Percentiles rank a stretch among this genome's conserved stretches.
These are phyloP conservation scores for Diospyros kaki DNA, from an alignment of 148 eudicot genomes.

Conservation along the genomic window DNA sequence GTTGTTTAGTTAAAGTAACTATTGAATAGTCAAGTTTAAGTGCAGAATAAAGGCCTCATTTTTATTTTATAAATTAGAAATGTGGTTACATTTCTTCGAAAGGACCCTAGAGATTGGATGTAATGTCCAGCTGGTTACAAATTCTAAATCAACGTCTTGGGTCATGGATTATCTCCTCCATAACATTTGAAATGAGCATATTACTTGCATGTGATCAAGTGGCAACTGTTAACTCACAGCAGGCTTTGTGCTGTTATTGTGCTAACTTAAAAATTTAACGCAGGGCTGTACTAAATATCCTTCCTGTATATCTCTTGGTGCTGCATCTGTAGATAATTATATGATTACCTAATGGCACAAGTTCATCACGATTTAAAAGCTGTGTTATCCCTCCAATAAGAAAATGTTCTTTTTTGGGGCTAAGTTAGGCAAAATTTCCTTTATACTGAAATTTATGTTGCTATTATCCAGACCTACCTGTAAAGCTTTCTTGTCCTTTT, in stretches of 20 bases:
- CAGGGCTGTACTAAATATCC: no score
- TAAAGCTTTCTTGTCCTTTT: background rate
- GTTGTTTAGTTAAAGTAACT: no score
- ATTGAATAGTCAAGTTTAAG: background rate
- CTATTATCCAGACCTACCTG: no score
- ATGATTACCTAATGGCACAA: no score
- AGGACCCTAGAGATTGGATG: background rate
- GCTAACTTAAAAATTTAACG: background rate
- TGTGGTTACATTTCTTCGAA: background rate
- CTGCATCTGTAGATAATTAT: no score
- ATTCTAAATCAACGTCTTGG: background rate
- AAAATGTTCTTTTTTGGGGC: background rate
- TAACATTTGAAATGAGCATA: background rate
- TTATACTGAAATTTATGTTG: background rate
- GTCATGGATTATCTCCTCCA: background rate
- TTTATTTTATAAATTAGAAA: no score
- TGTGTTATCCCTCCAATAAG: background rate
- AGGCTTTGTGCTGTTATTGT: background rate
- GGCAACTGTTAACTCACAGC: background rate
- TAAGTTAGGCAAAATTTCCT: no score
- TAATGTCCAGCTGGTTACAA: background rate
- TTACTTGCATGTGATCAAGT: background rate
- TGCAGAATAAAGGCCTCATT: background rate
- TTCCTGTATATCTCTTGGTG: no score
- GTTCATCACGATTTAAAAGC: no score